Conservation (phyloP, 108 stramenopile genomes). For the Stephanodiscus triporus region DNA sequence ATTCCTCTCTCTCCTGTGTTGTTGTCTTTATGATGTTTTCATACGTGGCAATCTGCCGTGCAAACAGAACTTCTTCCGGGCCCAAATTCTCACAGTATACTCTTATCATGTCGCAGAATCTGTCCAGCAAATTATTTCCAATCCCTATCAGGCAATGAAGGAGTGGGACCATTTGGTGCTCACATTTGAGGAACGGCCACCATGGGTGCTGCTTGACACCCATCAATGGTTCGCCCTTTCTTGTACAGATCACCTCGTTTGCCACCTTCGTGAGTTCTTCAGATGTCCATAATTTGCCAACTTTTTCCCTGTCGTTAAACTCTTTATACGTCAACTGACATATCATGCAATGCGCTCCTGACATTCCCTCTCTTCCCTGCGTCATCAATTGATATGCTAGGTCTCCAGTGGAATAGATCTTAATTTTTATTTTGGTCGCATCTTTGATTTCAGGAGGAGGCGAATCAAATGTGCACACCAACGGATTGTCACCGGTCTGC, state of each 20-base stretch:
- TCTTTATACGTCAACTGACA: not conserved
- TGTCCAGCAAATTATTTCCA: slow-evolving; percentile 10
- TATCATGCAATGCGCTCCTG: not conserved
- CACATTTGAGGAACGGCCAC: slow-evolving; percentile 10
- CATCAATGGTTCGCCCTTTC: slow-evolving; percentile 1
- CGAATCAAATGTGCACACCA: not conserved
- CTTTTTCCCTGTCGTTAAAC: not conserved
- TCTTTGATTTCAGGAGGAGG: not conserved
- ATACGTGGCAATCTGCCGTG: not conserved
- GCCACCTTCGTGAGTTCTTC: slow-evolving; percentile 5
- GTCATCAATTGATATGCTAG: slow-evolving; percentile 2
- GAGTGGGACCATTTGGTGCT: slow-evolving; percentile 8
- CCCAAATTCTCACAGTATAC: slow-evolving; percentile 1
- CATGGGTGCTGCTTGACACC: slow-evolving; percentile 10
- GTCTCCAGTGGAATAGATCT: not conserved
- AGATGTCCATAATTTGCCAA: slow-evolving; percentile 2
- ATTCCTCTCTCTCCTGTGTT: not conserved
- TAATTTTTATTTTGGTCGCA: not conserved
- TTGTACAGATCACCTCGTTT: not conserved
- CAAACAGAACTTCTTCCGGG: not conserved
- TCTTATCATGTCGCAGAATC: slow-evolving; percentile 7
- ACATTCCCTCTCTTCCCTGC: not conserved
- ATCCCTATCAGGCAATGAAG: slow-evolving; percentile 15
- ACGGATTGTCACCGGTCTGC: not conserved
- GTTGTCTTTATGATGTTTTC: not conserved